Evolutionary conservation across 23 red algal species (phyloP).

Genomic region (Gracilariopsis chorda): DNA sequence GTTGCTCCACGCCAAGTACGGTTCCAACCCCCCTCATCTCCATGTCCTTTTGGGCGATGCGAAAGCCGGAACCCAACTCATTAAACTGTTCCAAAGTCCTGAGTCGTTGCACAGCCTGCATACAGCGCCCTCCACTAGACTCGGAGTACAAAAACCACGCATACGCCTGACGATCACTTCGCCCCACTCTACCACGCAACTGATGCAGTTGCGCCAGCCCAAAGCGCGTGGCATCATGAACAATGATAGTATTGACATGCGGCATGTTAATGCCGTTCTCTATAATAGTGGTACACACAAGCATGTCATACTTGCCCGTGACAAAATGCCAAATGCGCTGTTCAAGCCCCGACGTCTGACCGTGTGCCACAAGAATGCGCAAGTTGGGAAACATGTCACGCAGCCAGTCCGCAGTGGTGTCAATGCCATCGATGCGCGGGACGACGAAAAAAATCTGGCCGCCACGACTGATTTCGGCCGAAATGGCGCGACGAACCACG

Average conservation of each 20-base stretch:
- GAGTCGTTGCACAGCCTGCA: slow-evolving; percentile 9
- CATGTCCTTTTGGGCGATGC: slow-evolving; percentile 91
- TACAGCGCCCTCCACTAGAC: neutral
- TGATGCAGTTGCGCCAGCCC: slow-evolving; percentile 96
- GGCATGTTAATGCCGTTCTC: slow-evolving; percentile 99
- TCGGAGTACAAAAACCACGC: slow-evolving; percentile 58
- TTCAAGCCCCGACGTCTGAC: slow-evolving; percentile 70
- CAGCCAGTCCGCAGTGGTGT: slow-evolving; percentile 43
- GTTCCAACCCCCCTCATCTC: slow-evolving; percentile 94
- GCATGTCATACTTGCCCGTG: slow-evolving; percentile 63
- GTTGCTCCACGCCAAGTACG: slow-evolving; percentile 87
- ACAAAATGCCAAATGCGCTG: slow-evolving; percentile 78
- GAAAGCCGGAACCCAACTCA: slow-evolving; percentile 74
- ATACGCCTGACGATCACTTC: slow-evolving; percentile 74
- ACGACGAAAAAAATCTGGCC: slow-evolving; percentile 96
- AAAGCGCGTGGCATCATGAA: slow-evolving; percentile 75
- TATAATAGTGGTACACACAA: slow-evolving; percentile 96
- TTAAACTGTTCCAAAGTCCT: slow-evolving; percentile 50
- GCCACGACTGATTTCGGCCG: slow-evolving; percentile 56
- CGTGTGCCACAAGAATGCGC: slow-evolving; percentile 83
- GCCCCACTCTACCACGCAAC: slow-evolving; percentile 95
- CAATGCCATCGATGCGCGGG: slow-evolving; percentile 78
- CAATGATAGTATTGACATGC: slow-evolving; percentile 85
- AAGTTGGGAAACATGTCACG: slow-evolving; percentile 46
- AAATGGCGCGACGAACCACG: slow-evolving; percentile 53